A percentile compares a stretch with the other conserved stretches of the same genome.
Evolutionary conservation across 2,329 filamentous ascomycete species (phyloP).

Genomic region (Microdochium trichocladiopsis): DNA sequence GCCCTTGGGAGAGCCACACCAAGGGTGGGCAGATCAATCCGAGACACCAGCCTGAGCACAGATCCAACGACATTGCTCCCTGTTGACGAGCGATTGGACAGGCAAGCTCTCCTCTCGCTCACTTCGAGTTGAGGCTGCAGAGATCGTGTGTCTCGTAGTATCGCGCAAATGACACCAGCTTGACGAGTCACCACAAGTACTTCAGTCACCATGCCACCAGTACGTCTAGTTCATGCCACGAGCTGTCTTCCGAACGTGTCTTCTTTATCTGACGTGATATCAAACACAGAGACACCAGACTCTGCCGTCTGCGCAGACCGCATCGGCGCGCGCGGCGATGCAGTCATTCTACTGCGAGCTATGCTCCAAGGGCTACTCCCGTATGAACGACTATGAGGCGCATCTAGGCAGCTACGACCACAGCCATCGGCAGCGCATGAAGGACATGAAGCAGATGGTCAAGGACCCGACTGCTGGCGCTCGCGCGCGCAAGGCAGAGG

Average conservation of each 20-base stretch:
- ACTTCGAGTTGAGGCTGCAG: too few relatives aligned
- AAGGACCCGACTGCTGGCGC: slow-evolving; percentile 60
- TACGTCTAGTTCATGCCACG: slow-evolving; percentile 41
- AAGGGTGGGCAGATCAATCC: not conserved
- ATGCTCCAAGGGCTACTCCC: slow-evolving; percentile 89
- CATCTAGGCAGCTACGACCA: slow-evolving; percentile 95
- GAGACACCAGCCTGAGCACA: not conserved
- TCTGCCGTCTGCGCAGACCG: slow-evolving; percentile 50
- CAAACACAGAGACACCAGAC: slow-evolving; percentile 44
- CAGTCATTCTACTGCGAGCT: slow-evolving; percentile 80
- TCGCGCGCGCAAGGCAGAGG: slow-evolving; percentile 62
- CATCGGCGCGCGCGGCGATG: slow-evolving; percentile 65
- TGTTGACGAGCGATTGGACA: not conserved
- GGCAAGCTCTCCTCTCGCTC: not conserved
- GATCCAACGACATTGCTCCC: not conserved
- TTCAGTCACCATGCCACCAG: slow-evolving; percentile 43
- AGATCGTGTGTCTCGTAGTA: too few relatives aligned
- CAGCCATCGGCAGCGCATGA: slow-evolving; percentile 83
- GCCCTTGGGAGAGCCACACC: not conserved
- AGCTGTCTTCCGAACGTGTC: not conserved
- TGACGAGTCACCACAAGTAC: not conserved
- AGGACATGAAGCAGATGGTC: slow-evolving; percentile 81
- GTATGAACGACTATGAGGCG: slow-evolving; percentile 93
- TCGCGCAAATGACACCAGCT: not conserved
- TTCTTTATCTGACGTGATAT: not conserved